Percentiles rank a stretch among this genome's conserved stretches.
These are phyloP conservation scores for Leishmania turanica DNA, from an alignment of 208 protist species.

Conservation along the genomic window DNA sequence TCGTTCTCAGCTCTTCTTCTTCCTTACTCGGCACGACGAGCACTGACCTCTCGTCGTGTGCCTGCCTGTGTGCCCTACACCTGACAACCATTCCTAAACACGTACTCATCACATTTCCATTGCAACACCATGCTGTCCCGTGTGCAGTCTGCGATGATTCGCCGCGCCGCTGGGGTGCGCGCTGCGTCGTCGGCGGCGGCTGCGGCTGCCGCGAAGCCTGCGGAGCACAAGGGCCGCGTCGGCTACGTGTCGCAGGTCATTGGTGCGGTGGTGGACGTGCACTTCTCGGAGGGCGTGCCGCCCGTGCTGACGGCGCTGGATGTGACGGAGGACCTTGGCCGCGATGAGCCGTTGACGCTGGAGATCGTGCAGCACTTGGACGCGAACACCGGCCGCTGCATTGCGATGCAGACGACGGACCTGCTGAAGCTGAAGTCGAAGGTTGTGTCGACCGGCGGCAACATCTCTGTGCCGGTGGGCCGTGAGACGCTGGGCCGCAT, in stretches of 20 bases:
- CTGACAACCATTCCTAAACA: background rate
- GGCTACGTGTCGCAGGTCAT: slow-evolving; percentile 95
- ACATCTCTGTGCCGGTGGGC: slow-evolving; percentile 97
- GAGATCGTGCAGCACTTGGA: slow-evolving; percentile 98
- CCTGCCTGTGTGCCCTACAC: background rate
- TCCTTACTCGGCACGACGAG: background rate
- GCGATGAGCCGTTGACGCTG: slow-evolving; percentile 92
- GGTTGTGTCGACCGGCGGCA: slow-evolving; percentile 94
- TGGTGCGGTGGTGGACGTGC: slow-evolving; percentile 98
- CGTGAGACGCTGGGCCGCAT: slow-evolving; percentile 96
- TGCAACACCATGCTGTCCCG: slow-evolving; percentile 54
- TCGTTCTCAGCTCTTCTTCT: background rate
- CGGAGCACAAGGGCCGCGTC: slow-evolving; percentile 84
- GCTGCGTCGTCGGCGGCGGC: slow-evolving; percentile 27
- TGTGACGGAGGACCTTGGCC: slow-evolving; percentile 83
- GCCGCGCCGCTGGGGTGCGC: slow-evolving; percentile 31
- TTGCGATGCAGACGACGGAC: slow-evolving; percentile 99
- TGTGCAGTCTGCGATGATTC: slow-evolving; percentile 58
- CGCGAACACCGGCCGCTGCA: slow-evolving; percentile 96
- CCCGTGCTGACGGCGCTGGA: slow-evolving; percentile 97
- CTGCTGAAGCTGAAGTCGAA: slow-evolving; percentile 95
- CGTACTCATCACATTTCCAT: background rate
- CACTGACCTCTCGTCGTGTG: background rate
- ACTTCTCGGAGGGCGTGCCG: slow-evolving; percentile 96
- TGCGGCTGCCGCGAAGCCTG: slow-evolving; percentile 26